phyloP scores from a whole-genome alignment of 148 eudicot genomes.

The Diospyros lotus region DNA sequence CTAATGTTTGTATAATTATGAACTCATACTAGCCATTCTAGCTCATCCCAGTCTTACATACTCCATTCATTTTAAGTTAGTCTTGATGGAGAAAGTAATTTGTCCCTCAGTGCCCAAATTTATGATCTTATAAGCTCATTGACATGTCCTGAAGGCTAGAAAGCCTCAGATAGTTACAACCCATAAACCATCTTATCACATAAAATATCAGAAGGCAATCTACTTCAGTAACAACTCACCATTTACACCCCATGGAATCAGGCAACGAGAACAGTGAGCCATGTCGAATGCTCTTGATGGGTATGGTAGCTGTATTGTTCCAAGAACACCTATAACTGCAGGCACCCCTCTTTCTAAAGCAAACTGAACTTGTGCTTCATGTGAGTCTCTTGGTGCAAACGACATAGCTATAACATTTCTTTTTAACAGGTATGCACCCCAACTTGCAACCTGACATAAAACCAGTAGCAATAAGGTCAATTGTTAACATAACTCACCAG shows the following conservation, averaged over 20 bases:
- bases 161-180: not conserved
- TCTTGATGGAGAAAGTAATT: not conserved
- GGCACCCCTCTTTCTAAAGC: constrained; percentile 63
- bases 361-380: constrained; percentile 58
- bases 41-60: not conserved
- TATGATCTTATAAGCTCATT: not conserved
- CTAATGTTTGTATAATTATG: not conserved
- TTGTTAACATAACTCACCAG: not conserved
- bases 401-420: constrained; percentile 58
- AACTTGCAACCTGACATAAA: constrained; percentile 50
- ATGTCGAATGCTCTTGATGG: constrained; percentile 56
- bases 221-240: constrained; percentile 25
- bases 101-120: not conserved
- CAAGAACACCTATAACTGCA: constrained; percentile 53
- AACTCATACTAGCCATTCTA: not conserved
- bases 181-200: not conserved
- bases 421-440: constrained; percentile 56
- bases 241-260: constrained; percentile 55
- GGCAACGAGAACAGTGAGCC: constrained; percentile 64
- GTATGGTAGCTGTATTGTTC: constrained; percentile 49
- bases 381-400: constrained; percentile 59
- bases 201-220: not conserved
- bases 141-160: not conserved
- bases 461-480: not conserved
- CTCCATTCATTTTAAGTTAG: not conserved